phyloP scores from a whole-genome alignment of 768 basidiomycete species.

The Mycena galericulata region DNA sequence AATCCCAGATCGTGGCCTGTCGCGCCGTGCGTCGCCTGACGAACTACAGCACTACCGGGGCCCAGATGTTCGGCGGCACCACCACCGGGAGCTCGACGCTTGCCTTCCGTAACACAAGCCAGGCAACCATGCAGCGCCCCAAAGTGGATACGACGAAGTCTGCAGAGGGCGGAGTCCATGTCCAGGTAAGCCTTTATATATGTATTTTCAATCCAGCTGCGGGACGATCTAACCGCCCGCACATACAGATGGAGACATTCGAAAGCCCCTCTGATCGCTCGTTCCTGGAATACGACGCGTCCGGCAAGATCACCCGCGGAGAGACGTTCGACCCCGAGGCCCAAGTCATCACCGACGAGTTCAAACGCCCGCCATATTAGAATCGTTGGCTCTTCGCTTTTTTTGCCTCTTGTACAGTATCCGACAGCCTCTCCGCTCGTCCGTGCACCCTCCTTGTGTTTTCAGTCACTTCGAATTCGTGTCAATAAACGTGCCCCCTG shows the following conservation, averaged over 20 bases:
- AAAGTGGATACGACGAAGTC: constrained; percentile 61
- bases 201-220: neutral
- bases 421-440: neutral
- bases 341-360: constrained; percentile 68
- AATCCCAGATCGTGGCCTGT: constrained; percentile 58
- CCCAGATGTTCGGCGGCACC: constrained; percentile 37
- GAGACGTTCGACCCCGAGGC: constrained; percentile 70
- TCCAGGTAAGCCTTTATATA: constrained; percentile 46
- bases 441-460: constrained; percentile 11
- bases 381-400: neutral
- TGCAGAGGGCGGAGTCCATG: constrained; percentile 53
- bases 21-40: constrained; percentile 64
- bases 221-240: constrained; percentile 20
- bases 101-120: constrained; percentile 65
- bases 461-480: neutral
- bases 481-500: neutral
- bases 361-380: constrained; percentile 68
- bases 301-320: constrained; percentile 61
- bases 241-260: constrained; percentile 75
- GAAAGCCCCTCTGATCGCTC: constrained; percentile 59
- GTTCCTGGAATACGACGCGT: constrained; percentile 65
- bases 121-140: constrained; percentile 44
- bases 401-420: constrained; percentile 14
- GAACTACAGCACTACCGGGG: constrained; percentile 50
- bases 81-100: constrained; percentile 67